Conservation (phyloP, 306 rosid species). For the Fragaria vesca region DNA sequence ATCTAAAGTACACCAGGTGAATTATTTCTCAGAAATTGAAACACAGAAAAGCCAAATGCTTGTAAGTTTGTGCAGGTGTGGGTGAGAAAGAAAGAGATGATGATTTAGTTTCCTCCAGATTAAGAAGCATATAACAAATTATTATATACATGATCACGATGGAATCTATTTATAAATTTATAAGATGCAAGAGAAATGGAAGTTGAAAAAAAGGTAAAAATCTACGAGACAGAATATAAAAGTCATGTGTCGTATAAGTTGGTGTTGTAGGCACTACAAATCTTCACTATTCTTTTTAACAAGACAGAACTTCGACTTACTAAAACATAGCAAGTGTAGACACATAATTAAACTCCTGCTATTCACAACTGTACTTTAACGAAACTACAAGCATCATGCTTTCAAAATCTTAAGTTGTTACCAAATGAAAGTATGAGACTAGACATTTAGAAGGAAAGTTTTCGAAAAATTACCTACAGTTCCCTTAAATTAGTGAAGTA, state of each 20-base stretch:
- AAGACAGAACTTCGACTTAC: background rate
- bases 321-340: background rate
- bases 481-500: background rate
- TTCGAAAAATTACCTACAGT: background rate
- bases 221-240: background rate
- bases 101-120: background rate
- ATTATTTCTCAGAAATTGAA: background rate
- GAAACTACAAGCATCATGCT: background rate
- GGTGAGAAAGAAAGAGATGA: background rate
- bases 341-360: background rate
- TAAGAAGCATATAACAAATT: background rate
- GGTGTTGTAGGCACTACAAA: background rate
- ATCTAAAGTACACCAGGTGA: no score
- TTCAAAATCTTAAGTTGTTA: background rate
- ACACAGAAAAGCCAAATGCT: background rate
- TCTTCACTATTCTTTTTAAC: background rate
- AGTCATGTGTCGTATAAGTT: background rate
- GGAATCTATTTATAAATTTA: background rate
- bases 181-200: background rate
- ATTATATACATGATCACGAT: background rate
- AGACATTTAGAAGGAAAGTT: background rate
- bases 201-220: background rate
- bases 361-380: background rate
- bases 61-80: background rate
- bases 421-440: background rate